Evolutionary conservation across 208 protist species (phyloP).

Genomic region (Naegleria fowleri): DNA sequence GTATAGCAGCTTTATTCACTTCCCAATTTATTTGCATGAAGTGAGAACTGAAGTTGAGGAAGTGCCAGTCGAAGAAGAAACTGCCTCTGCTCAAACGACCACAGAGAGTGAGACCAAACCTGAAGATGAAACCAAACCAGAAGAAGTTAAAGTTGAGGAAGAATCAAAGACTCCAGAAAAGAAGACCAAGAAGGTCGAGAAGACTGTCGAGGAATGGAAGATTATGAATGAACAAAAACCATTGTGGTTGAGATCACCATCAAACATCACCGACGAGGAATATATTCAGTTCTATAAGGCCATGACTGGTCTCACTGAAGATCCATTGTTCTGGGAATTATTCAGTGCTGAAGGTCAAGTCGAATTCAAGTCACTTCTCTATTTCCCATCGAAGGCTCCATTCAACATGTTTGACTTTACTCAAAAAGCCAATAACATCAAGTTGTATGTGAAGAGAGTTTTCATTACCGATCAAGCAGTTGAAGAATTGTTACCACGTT

Average conservation of each 20-base stretch:
- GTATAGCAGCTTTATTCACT: conserved; percentile 99
- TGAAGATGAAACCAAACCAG: conserved; percentile 30
- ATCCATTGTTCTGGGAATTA: conserved; percentile 90
- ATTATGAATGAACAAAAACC: conserved; percentile 95
- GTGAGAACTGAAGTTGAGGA: conserved; percentile 41
- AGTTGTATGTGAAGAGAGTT: conserved; percentile 94
- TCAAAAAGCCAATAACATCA: conserved; percentile 53
- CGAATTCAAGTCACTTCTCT: conserved; percentile 95
- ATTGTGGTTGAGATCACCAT: conserved; percentile 91
- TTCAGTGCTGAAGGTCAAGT: conserved; percentile 94
- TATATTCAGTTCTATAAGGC: conserved; percentile 98
- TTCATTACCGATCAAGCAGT: conserved; percentile 96
- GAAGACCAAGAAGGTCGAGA: conserved; percentile 68
- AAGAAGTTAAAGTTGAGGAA: conserved; percentile 48
- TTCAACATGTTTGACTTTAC: conserved; percentile 76
- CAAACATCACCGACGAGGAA: conserved; percentile 94
- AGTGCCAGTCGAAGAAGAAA: conserved; percentile 46
- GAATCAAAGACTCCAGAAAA: conserved; percentile 43
- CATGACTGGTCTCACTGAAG: conserved; percentile 81
- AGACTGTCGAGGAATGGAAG: conserved; percentile 68
- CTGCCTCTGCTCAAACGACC: conserved; percentile 41
- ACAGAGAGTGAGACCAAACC: conserved; percentile 45
- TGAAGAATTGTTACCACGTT: conserved; percentile 83
- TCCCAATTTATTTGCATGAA: conserved; percentile 93
- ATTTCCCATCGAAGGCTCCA: conserved; percentile 83